These are phyloP conservation scores for Metschnikowia vanudenii DNA, from an alignment of 805 yeast genomes.

Conservation along the genomic window DNA sequence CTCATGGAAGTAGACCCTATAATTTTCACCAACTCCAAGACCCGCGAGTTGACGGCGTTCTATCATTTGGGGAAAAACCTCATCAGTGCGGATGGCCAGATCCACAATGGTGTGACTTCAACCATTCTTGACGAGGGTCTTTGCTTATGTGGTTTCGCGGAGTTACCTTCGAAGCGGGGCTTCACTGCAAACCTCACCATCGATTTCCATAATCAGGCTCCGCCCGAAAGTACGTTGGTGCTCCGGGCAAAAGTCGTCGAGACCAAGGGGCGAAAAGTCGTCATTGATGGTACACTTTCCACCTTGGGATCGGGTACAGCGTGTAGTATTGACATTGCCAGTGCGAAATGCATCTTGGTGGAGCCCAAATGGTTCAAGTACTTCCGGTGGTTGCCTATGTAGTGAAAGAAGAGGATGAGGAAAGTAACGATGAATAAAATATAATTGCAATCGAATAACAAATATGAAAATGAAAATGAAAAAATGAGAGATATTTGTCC, in stretches of 20 bases:
- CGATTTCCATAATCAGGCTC: conserved; percentile 61
- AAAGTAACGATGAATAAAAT: background rate
- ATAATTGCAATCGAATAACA: too few relatives aligned
- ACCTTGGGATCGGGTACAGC: conserved; percentile 42
- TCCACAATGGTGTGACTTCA: conserved; percentile 80
- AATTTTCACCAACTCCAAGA: conserved; percentile 50
- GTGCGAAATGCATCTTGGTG: conserved; percentile 68
- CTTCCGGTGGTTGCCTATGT: conserved; percentile 41
- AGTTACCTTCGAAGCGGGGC: conserved; percentile 77
- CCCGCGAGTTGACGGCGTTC: conserved; percentile 59
- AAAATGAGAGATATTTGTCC: too few relatives aligned
- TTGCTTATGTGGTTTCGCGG: conserved; percentile 81
- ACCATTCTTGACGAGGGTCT: conserved; percentile 82
- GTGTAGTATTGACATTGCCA: conserved; percentile 47
- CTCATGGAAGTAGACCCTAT: conserved; percentile 76
- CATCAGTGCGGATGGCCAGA: conserved; percentile 65
- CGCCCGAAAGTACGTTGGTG: conserved; percentile 62
- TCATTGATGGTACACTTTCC: conserved; percentile 65
- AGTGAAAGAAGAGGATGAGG: background rate
- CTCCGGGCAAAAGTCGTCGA: conserved; percentile 65
- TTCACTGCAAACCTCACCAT: conserved; percentile 80
- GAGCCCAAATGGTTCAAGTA: conserved; percentile 89
- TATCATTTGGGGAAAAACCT: conserved; percentile 68
- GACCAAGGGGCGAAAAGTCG: conserved; percentile 75
- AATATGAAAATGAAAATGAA: too few relatives aligned